A percentile compares a stretch with the other conserved stretches of the same genome.
Conservation (phyloP, 768 basidiomycete genomes). For the Russula emetica region DNA sequence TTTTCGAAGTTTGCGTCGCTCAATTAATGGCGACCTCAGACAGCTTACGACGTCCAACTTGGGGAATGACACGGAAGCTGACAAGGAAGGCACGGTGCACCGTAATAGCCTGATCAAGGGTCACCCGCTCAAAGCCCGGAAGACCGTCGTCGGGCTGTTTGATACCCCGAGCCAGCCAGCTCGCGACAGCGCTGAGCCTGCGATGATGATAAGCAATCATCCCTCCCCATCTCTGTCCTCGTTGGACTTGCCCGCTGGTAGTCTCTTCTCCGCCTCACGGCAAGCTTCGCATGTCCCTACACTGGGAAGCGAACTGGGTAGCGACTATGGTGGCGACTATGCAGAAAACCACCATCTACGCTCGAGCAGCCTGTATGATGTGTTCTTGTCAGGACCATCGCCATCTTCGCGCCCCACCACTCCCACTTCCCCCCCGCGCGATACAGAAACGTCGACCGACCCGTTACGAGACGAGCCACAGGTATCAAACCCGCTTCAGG, state of each 20-base stretch:
- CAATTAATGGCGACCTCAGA: conserved; percentile 38
- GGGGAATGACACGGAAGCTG: conserved; percentile 27
- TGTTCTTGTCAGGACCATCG: conserved; percentile 32
- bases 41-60: conserved; percentile 25
- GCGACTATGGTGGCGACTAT: conserved; percentile 47
- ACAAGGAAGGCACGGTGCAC: conserved; percentile 34
- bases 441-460: conserved; percentile 13
- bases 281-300: conserved; percentile 33
- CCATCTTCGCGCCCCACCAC: conserved; percentile 29
- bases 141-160: conserved; percentile 62
- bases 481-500: conserved; percentile 21
- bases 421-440: conserved; percentile 17
- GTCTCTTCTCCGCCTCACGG: conserved; percentile 9
- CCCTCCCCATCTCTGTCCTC: conserved; percentile 22
- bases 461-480: conserved; percentile 26
- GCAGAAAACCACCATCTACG: conserved; percentile 45
- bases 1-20: conserved; percentile 46
- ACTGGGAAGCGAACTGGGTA: conserved; percentile 57
- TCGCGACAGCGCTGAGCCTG: conserved; percentile 8
- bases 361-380: conserved; percentile 52
- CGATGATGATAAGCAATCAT: conserved; percentile 7
- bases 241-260: conserved; percentile 19
- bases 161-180: conserved; percentile 35
- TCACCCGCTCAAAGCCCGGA: conserved; percentile 36
- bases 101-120: conserved; percentile 17